phyloP scores from a whole-genome alignment of 345 rosid species.

The Euphorbia peplus region DNA sequence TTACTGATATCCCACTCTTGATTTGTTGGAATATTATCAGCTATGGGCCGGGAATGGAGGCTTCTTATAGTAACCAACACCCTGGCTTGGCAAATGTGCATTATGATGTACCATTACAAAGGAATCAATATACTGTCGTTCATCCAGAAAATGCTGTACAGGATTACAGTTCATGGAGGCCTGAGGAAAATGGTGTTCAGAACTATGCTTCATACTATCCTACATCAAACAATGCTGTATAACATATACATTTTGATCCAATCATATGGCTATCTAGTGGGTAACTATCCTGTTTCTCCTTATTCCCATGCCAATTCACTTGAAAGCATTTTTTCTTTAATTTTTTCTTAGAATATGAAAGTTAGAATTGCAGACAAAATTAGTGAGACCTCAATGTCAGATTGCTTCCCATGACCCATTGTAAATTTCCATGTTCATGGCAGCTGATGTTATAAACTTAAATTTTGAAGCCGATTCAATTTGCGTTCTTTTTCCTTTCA shows the following conservation, averaged over 20 bases:
- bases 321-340: not conserved
- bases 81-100: conserved; percentile 12
- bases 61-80: conserved; percentile 9
- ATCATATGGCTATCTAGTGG: conserved; percentile 5
- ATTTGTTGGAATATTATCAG: conserved; percentile 24
- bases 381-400: not conserved
- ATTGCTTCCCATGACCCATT: not conserved
- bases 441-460: not conserved
- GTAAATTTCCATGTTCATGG: not conserved
- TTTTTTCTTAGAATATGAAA: too few species aligned
- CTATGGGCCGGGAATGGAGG: conserved; percentile 22
- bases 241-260: not conserved
- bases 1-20: not conserved
- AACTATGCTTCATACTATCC: conserved; percentile 18
- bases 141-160: conserved; percentile 23
- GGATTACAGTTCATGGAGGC: conserved; percentile 15
- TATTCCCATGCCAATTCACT: not conserved
- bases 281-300: not conserved
- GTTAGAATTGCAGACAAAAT: too few species aligned
- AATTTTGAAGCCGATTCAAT: not conserved
- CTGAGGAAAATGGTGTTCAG: conserved; percentile 17
- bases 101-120: conserved; percentile 24
- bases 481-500: too few species aligned
- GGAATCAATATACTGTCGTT: conserved; percentile 26
- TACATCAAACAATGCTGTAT: conserved; percentile 13